Conservation (phyloP, 1,284 basidiomycete species). For the Xanthoconium separans region DNA sequence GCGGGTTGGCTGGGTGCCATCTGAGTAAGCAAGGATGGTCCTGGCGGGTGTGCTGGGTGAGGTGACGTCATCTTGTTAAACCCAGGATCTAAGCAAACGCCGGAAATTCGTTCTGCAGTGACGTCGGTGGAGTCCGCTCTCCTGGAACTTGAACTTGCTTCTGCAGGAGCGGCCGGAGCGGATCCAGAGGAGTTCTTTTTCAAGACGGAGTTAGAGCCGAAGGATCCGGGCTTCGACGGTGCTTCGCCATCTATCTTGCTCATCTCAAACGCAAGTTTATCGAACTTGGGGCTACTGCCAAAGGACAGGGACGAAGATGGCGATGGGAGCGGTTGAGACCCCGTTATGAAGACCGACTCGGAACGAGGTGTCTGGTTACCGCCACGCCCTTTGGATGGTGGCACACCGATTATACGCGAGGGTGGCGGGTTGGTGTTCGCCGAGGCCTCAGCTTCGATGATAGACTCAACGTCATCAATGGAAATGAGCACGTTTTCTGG, state of each 20-base stretch:
- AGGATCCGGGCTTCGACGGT: conserved; percentile 22
- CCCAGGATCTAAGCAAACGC: conserved; percentile 59
- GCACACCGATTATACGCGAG: conserved; percentile 89
- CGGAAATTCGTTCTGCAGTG: conserved; percentile 60
- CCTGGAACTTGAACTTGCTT: conserved; percentile 22
- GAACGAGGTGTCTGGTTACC: conserved; percentile 95
- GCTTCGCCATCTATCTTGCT: conserved; percentile 61
- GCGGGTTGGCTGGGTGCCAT: conserved; percentile 51
- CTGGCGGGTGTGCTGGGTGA: conserved; percentile 42
- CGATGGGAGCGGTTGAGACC: conserved; percentile 89
- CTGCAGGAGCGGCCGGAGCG: conserved; percentile 11
- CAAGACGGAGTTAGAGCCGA: conserved; percentile 22
- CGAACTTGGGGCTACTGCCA: conserved; percentile 78
- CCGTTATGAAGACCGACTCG: conserved; percentile 90
- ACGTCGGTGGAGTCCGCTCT: conserved; percentile 44
- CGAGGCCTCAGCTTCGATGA: conserved; percentile 81
- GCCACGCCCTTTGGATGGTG: conserved; percentile 92
- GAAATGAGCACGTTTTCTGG: conserved; percentile 98
- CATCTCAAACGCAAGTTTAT: conserved; percentile 94
- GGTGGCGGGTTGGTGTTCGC: conserved; percentile 52
- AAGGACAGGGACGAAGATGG: conserved; percentile 71
- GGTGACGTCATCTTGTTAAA: conserved; percentile 57
- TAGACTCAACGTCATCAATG: conserved; percentile 96
- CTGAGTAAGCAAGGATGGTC: conserved; percentile 81
- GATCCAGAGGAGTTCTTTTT: conserved; percentile 25